These are phyloP conservation scores for Plasmodium coatneyi DNA, from an alignment of 169 alveolate species.

Conservation along the genomic window DNA sequence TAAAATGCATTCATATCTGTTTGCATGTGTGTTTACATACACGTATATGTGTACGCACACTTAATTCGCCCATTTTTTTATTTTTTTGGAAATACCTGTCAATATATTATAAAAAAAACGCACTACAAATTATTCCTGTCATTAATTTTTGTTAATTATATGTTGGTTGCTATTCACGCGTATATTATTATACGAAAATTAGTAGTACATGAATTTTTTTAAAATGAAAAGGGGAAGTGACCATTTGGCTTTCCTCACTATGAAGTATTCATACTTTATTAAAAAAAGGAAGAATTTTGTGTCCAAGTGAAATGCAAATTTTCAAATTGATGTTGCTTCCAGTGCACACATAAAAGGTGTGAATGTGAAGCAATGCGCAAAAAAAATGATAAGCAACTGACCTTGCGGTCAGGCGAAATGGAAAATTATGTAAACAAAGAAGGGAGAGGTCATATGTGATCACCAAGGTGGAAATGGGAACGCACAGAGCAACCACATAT, in stretches of 20 bases:
- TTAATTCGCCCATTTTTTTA: not conserved
- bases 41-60: not conserved
- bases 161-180: not conserved
- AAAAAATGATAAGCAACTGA: not conserved
- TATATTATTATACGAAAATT: conserved; percentile 3
- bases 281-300: conserved; percentile 15
- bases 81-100: not conserved
- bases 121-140: not conserved
- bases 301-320: conserved; percentile 9
- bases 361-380: conserved; percentile 1
- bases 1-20: not conserved
- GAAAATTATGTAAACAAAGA: not conserved
- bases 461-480: conserved; percentile 7
- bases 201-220: not conserved
- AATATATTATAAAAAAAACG: not conserved
- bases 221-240: not conserved
- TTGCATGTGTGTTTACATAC: not conserved
- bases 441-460: not conserved
- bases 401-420: not conserved
- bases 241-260: not conserved
- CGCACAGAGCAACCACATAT: not conserved
- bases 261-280: not conserved
- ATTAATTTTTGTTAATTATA: not conserved
- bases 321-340: not conserved
- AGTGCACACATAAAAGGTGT: not conserved